Evolutionary conservation across 495 filamentous ascomycete species (phyloP).

Genomic region (Daldinia concentrica): DNA sequence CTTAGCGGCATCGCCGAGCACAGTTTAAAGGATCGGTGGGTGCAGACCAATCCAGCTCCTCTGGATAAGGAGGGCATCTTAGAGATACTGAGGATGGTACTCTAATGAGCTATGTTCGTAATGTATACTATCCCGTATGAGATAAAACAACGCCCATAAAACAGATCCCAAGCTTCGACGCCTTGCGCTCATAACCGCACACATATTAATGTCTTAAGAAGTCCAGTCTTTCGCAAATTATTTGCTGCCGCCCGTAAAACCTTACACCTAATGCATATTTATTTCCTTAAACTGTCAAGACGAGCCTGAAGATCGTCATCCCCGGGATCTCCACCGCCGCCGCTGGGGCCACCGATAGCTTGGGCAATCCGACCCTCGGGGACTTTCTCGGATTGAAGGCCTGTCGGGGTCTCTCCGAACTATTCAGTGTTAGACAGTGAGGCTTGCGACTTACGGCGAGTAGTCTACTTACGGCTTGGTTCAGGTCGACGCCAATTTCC

Average conservation of each 20-base stretch:
- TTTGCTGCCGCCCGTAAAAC: slow-evolving; percentile 16
- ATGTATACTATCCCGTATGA: slow-evolving; percentile 5
- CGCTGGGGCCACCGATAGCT: slow-evolving; percentile 69
- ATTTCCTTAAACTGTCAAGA: slow-evolving; percentile 78
- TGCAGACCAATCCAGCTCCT: slow-evolving; percentile 36
- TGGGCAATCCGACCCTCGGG: slow-evolving; percentile 75
- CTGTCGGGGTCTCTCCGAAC: slow-evolving; percentile 83
- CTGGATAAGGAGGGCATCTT: slow-evolving; percentile 38
- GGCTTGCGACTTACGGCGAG: neutral
- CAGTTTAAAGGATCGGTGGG: slow-evolving; percentile 62
- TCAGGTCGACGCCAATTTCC: slow-evolving; percentile 94
- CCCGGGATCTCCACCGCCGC: slow-evolving; percentile 63
- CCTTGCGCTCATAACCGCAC: slow-evolving; percentile 25
- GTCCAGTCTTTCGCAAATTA: slow-evolving; percentile 5
- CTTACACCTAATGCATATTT: slow-evolving; percentile 18
- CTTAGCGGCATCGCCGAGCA: slow-evolving; percentile 61
- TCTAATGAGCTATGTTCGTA: slow-evolving; percentile 33
- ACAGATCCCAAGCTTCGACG: slow-evolving; percentile 9
- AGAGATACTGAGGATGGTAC: slow-evolving; percentile 43
- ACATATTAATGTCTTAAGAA: slow-evolving; percentile 10
- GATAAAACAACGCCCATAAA: slow-evolving; percentile 22
- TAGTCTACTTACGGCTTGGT: slow-evolving; percentile 73
- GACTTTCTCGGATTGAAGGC: slow-evolving; percentile 67
- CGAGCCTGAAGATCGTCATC: slow-evolving; percentile 87
- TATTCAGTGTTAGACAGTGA: slow-evolving; percentile 47